Percentiles rank a stretch among this genome's conserved stretches.
phyloP scores from a whole-genome alignment of 352 stramenopile genomes.

The Phytopythium helicoides region DNA sequence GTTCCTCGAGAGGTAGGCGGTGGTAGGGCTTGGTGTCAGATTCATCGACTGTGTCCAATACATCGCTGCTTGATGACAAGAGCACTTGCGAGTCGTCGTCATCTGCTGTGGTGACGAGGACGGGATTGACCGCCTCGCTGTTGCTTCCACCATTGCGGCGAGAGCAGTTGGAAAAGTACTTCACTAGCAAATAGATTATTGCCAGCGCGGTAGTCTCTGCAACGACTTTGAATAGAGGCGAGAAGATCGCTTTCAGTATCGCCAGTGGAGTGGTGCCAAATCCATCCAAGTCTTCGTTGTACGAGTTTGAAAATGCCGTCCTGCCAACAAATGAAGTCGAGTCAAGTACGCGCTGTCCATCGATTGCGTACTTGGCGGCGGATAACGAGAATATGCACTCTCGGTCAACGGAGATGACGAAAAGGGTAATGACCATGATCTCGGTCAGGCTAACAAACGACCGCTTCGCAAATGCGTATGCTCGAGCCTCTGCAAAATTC shows the following conservation, averaged over 20 bases:
- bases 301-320: slow-evolving; percentile 40
- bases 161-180: no score
- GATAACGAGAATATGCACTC: slow-evolving; percentile 22
- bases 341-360: slow-evolving; percentile 36
- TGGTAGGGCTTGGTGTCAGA: slow-evolving; percentile 24
- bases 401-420: slow-evolving; percentile 25
- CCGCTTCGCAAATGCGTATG: slow-evolving; percentile 34
- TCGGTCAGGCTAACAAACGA: slow-evolving; percentile 41
- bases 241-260: slow-evolving; percentile 26
- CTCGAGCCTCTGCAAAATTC: slow-evolving; percentile 25
- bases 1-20: slow-evolving; percentile 46
- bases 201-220: slow-evolving; percentile 22
- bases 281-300: slow-evolving; percentile 51
- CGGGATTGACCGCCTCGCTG: not conserved
- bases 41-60: not conserved
- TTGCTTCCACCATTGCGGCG: no score
- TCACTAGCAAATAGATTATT: not conserved
- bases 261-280: slow-evolving; percentile 24
- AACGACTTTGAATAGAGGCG: slow-evolving; percentile 31
- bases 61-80: not conserved
- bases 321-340: slow-evolving; percentile 22
- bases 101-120: not conserved
- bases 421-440: slow-evolving; percentile 25
- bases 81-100: not conserved
- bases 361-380: slow-evolving; percentile 28